Base-by-base conservation (phyloP, 2,329 filamentous ascomycete genomes). In the Penicillium glabrum region DNA sequence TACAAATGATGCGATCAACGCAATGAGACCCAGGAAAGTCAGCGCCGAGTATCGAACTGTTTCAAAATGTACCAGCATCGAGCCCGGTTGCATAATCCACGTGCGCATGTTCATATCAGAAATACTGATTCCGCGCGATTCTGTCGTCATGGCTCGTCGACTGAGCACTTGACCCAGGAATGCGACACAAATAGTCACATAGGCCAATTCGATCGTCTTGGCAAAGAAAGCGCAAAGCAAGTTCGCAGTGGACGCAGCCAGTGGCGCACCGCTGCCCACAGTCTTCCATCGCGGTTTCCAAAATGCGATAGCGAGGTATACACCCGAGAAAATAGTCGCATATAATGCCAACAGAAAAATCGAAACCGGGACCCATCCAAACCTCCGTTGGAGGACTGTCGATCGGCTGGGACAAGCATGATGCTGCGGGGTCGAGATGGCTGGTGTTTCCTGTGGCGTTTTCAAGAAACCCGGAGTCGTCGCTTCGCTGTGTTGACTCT, bases 71-170 rank as follows among this genome's bases (percentile, higher is more conserved):
- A 87, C 89, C 21, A 93, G 77, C 60, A 93, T 78, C 0, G 85
- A 88, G 0, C 90, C 90, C 0, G 89, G 89, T 71, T 89, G 85
- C 75, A 87, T 83, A 21, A 88, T 82, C 90, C 89, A 93, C 44
- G 83, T 83, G 46, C 89, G 82, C 88, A 93, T 91, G 16, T 83
- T 87, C 77, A 93, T 84, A 67, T 93, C 89, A 0, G 90, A 87
- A 16, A 93, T 80, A 0, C 86, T 90, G 56, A 93, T 82, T 2
- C 90, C 90, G 3, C 78, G 75, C 0, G 85, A 82, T 9, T 80
- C 77, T 53, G 80, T 82, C 24, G 82, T 80, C 54, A 90, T 82
- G 0, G 89, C 87, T 53, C 88, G 78, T 21, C 88, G 81, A n/a
- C 85, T 91, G 16, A 93, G 74, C 0, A 89, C 83, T 69, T 95